Base-by-base conservation (phyloP, 306 rosid species). In the Rubus idaeus region DNA sequence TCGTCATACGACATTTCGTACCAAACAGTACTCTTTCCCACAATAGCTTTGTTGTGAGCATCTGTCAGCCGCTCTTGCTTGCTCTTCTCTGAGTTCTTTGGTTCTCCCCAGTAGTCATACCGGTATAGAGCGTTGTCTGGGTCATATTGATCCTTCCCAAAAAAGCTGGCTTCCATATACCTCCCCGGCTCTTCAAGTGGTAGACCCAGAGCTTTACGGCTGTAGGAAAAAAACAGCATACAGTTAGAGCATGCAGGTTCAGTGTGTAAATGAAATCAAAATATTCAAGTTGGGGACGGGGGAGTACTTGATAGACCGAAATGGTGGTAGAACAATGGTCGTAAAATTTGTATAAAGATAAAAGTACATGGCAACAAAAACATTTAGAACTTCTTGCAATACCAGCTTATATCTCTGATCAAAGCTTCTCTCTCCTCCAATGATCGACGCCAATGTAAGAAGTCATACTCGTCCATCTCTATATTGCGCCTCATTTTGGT, bases 121-220 rank as follows among this genome's bases (percentile, higher is more conserved):
- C 97, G 95, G 72, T 92, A 89, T n/a, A 95, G 93, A 79, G 97
- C 86, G 69, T 79, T 95, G 45, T 82, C 37, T 1, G 97, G 97
- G 85, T 95, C 97, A 70, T 88, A 92, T 50, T 88, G 75, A 79
- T 79, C 97, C 75, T 90, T 95, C 47, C 93, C 94, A 46, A 90
- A 92, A 84, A 71, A 84, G 81, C 91, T 92, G 40, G 92, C 87
- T 67, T 95, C 96, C 62, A 83, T 83, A 74, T 87, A 89, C 83
- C 92, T 92, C 85, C 99, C 97, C 4, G 97, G 99, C 79, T 95
- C 99, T 89, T 95, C 97, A 83, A 92, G 75, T 45, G 97, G 97
- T 74, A 95, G 82, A 65, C 89, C 99, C 71, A 92, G 89, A 66
- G 97, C 84, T 84, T 83, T 83, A 30, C 99, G 96, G 88, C 97